Evolutionary conservation across 176 grass and related monocot genomes (phyloP).

Genomic region (Elymus sibiricus): DNA sequence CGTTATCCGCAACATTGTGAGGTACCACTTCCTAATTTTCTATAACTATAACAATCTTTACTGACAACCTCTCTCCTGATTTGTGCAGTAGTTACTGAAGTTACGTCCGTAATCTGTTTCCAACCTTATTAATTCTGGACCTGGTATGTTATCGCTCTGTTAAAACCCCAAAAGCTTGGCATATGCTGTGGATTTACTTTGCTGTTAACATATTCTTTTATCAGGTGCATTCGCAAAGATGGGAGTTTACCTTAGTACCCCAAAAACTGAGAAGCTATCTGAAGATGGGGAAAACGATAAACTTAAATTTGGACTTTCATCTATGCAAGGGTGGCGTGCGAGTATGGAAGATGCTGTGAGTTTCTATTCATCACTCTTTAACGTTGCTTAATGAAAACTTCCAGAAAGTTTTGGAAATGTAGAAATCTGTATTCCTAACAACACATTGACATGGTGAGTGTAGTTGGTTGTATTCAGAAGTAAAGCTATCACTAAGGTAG

Average conservation of each 20-base stretch:
- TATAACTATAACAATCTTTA: not conserved
- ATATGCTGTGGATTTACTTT: not conserved
- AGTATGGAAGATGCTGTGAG: constrained; percentile 98
- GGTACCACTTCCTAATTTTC: not conserved
- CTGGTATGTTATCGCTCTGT: not conserved
- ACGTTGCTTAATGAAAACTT: not conserved
- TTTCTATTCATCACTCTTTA: constrained; percentile 3
- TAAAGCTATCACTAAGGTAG: not conserved
- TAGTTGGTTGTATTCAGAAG: not conserved
- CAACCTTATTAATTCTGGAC: not conserved
- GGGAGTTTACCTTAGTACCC: constrained; percentile 95
- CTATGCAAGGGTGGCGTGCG: constrained; percentile 95
- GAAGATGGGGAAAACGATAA: constrained; percentile 70
- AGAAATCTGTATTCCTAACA: not conserved
- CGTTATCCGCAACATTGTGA: not conserved
- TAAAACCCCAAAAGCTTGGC: not conserved
- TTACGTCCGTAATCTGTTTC: not conserved
- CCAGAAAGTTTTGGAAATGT: not conserved
- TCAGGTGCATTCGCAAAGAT: constrained; percentile 42
- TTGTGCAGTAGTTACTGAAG: not conserved
- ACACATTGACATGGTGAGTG: not conserved
- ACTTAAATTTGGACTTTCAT: constrained; percentile 85
- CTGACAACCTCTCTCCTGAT: not conserved
- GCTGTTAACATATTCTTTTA: not conserved
- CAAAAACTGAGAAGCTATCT: constrained; percentile 86